Evolutionary conservation across 139 green algal species (phyloP).

Genomic region (Asterochloris erici): DNA sequence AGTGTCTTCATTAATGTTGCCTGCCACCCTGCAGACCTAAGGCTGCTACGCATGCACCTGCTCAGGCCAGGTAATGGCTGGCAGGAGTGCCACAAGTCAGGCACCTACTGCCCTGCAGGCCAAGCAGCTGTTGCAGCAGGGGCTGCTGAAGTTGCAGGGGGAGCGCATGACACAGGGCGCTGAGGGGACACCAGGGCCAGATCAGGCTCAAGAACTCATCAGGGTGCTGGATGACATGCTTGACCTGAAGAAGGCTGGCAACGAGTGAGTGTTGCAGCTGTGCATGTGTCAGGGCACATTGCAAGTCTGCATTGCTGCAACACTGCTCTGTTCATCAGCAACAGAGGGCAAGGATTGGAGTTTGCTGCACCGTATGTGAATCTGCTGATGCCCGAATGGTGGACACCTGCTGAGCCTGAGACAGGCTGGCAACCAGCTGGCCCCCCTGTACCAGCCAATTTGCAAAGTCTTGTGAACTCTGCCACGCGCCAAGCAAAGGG

Average conservation of each 20-base stretch:
- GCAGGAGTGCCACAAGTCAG: too few relatives aligned
- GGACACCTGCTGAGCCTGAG: too few relatives aligned
- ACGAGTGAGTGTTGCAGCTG: neutral
- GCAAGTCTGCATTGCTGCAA: too few relatives aligned
- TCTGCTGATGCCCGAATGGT: too few relatives aligned
- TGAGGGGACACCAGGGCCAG: too few relatives aligned
- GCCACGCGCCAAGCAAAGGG: neutral
- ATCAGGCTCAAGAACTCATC: neutral
- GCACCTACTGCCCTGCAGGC: neutral
- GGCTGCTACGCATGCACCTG: neutral
- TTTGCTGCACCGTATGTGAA: too few relatives aligned
- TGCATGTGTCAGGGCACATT: neutral
- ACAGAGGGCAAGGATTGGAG: too few relatives aligned
- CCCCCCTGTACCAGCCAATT: too few relatives aligned
- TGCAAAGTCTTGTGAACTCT: too few relatives aligned
- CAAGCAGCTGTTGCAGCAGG: neutral
- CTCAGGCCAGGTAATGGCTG: too few relatives aligned
- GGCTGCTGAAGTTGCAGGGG: conserved; percentile 20
- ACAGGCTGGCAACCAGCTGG: too few relatives aligned
- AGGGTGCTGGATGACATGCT: neutral
- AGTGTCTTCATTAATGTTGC: neutral
- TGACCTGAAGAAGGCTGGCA: neutral
- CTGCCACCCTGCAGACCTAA: neutral
- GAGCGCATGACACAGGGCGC: conserved; percentile 6
- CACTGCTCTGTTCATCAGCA: too few relatives aligned